Percentiles rank a stretch among this genome's conserved stretches.
Conservation (phyloP, 345 rosid genomes). For the Linum lewisii region DNA sequence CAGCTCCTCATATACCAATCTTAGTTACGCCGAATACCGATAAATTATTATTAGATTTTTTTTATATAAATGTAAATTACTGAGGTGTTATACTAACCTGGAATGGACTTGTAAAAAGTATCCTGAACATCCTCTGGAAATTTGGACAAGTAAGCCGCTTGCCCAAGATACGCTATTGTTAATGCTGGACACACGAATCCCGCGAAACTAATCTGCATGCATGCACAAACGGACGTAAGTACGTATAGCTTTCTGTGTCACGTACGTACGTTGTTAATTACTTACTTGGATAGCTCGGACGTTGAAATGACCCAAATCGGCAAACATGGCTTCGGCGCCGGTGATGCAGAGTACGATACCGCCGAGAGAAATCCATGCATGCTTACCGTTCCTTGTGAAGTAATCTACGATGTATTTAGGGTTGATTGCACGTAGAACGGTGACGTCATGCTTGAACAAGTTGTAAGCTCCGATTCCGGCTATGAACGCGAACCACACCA, state of each 20-base stretch:
- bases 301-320: constrained; percentile 77
- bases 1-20: no score
- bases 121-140: constrained; percentile 24
- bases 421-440: constrained; percentile 55
- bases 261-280: neutral
- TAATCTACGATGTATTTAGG: constrained; percentile 47
- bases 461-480: constrained; percentile 57
- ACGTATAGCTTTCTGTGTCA: no score
- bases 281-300: constrained; percentile 60
- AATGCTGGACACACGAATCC: constrained; percentile 33
- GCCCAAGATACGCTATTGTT: constrained; percentile 36
- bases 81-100: constrained; percentile 23
- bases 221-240: neutral
- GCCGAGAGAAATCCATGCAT: constrained; percentile 62
- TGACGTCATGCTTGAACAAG: constrained; percentile 41
- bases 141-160: constrained; percentile 53
- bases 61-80: no score
- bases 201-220: constrained; percentile 62
- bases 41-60: no score
- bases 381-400: constrained; percentile 39
- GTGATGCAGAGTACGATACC: constrained; percentile 66
- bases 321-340: constrained; percentile 89
- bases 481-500: constrained; percentile 46
- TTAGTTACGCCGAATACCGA: no score
- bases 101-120: constrained; percentile 54